Evolutionary conservation across 176 grass and related monocot species (phyloP).

Genomic region (Eragrostis nindensis): DNA sequence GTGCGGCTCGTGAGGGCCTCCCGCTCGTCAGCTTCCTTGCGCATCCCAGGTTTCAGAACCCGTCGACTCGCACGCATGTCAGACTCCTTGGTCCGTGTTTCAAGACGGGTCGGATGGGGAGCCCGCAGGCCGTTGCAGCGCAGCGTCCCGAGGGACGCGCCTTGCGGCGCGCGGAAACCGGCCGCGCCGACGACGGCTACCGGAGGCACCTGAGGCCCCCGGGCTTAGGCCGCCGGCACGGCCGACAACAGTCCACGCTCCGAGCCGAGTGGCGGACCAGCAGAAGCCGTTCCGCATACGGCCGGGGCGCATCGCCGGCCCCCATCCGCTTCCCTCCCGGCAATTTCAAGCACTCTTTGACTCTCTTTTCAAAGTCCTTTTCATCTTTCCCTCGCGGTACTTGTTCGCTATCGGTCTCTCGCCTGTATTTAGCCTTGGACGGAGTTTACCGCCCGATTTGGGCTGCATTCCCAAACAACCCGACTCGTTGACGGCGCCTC

Average conservation of each 20-base stretch:
- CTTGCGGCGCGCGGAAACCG: too few relatives aligned
- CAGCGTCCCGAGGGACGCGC: too few relatives aligned
- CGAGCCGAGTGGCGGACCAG: slow-evolving; percentile 35
- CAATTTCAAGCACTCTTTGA: slow-evolving; percentile 73
- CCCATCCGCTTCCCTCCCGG: slow-evolving; percentile 80
- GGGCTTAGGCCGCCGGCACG: too few relatives aligned
- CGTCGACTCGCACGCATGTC: slow-evolving; percentile 61
- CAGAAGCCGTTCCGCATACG: slow-evolving; percentile 30
- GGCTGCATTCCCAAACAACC: slow-evolving; percentile 58
- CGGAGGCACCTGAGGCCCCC: too few relatives aligned
- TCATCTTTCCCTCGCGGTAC: slow-evolving; percentile 80
- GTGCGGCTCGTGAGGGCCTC: too few relatives aligned
- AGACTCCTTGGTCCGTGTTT: slow-evolving; percentile 77
- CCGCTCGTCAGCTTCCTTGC: too few relatives aligned
- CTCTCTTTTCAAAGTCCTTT: slow-evolving; percentile 70
- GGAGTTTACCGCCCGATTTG: slow-evolving; percentile 50
- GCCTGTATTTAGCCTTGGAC: slow-evolving; percentile 65
- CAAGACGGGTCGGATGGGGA: slow-evolving; percentile 68
- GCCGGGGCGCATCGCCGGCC: slow-evolving; percentile 54
- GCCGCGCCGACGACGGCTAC: too few relatives aligned
- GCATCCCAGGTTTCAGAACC: too few relatives aligned
- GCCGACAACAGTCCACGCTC: slow-evolving; percentile 21
- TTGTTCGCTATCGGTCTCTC: slow-evolving; percentile 78
- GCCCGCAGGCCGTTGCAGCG: slow-evolving; percentile 41
- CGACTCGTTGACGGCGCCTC: slow-evolving; percentile 36